Evolutionary conservation across 345 rosid species (phyloP), one percentile per base, ranked within the genome.

Genomic region (Camelina sativa): DNA sequence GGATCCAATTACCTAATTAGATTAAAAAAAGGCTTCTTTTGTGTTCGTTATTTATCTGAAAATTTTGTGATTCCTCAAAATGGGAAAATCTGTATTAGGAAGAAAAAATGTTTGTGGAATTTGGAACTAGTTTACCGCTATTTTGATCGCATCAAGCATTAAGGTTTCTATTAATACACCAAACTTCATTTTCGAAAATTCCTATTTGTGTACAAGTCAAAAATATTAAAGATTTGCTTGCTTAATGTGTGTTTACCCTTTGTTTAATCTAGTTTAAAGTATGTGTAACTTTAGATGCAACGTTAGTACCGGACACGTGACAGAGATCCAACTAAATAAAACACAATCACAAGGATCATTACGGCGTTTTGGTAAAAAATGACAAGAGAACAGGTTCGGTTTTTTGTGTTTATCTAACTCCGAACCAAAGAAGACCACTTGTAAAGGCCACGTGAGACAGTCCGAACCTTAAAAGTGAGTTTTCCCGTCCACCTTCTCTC

Each of bases 21-120:
- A 57, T 65, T 65, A 11, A 28, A 53, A 23, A 28, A 53, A 30
- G 19, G 34, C 22, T 44, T 68, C 43, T 13, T 15, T 15, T 63
- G 75, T 76, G 22, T 69, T 54, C 3, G 65, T 44, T 62, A 54
- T 69, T n/a, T 76, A 69, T 76, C 23, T 54, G 65, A 17, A 44
- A 52, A 13, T 12, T 16, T 32, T 19, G 52, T 62, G 69, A 22
- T 20, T 52, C n/a, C 55, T 69, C 20, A 60, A 60, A 61, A 62
- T 50, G 52, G 40, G 10, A n/a, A 69, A 54, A 12, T 46, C 12
- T 54, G 71, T 44, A 62, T 53, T 62, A 53, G 58, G 58, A 76
- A 69, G 65, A 44, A 5, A 28, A 69, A 69, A 43, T 76, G 70
- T 54, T 75, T 76, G 75, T 76, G 79, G 79, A 54, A 44, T 8